phyloP scores from a whole-genome alignment of 139 green algal genomes.

The Nannochloris sp. region DNA sequence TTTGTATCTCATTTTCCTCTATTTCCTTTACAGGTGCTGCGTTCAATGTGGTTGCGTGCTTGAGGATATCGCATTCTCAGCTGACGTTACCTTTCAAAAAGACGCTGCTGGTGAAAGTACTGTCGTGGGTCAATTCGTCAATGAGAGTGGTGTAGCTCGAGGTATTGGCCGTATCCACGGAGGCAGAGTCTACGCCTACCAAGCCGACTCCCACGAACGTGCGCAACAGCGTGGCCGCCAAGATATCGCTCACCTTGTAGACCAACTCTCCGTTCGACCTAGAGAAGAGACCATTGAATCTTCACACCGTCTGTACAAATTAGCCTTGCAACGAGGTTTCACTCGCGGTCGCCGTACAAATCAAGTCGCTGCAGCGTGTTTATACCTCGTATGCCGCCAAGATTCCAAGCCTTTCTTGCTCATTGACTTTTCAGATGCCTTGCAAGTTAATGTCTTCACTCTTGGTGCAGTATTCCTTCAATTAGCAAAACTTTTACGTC shows the following conservation, averaged over 20 bases:
- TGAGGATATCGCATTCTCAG: slow-evolving; percentile 79
- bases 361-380: slow-evolving; percentile 86
- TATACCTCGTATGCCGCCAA: slow-evolving; percentile 94
- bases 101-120: slow-evolving; percentile 62
- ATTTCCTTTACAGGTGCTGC: slow-evolving; percentile 54
- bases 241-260: slow-evolving; percentile 71
- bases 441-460: slow-evolving; percentile 64
- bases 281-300: slow-evolving; percentile 60
- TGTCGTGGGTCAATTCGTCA: slow-evolving; percentile 81
- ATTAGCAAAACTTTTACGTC: slow-evolving; percentile 75
- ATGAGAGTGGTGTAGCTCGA: slow-evolving; percentile 44
- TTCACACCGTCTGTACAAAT: slow-evolving; percentile 66
- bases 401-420: slow-evolving; percentile 94
- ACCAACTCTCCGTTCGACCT: slow-evolving; percentile 74
- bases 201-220: slow-evolving; percentile 80
- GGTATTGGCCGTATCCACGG: slow-evolving; percentile 55
- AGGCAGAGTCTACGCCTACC: slow-evolving; percentile 60
- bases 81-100: slow-evolving; percentile 83
- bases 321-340: slow-evolving; percentile 89
- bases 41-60: slow-evolving; percentile 79
- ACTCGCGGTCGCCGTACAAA: slow-evolving; percentile 78
- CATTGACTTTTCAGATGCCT: slow-evolving; percentile 93
- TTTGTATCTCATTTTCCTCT: neutral
- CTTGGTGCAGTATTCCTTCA: slow-evolving; percentile 87
- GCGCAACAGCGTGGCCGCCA: slow-evolving; percentile 60